Conservation (phyloP, 2,329 filamentous ascomycete species). For the Trichoderma asperellum region DNA sequence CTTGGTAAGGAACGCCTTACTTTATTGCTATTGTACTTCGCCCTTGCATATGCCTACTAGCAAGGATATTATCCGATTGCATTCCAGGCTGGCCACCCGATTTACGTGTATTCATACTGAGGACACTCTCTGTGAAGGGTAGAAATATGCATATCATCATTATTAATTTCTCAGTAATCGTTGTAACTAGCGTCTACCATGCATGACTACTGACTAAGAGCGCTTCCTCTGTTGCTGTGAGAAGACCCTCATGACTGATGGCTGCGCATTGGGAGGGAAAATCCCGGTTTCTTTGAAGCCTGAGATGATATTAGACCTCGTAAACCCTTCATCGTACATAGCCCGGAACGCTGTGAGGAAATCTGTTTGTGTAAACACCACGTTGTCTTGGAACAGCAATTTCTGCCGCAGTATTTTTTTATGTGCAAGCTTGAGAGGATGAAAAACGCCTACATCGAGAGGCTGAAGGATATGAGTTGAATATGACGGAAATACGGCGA, state of each 20-base stretch:
- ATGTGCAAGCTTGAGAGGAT: background rate
- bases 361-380: background rate
- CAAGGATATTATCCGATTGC: background rate
- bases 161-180: background rate
- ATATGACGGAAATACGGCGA: background rate
- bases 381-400: background rate
- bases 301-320: background rate
- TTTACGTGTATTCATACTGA: background rate
- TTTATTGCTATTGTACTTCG: background rate
- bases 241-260: background rate
- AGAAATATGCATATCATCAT: background rate
- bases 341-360: background rate
- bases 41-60: background rate
- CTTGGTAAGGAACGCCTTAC: background rate
- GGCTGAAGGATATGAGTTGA: background rate
- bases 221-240: background rate
- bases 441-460: background rate
- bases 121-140: background rate
- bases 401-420: background rate
- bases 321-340: background rate
- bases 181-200: background rate
- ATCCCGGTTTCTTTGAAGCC: background rate
- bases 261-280: background rate
- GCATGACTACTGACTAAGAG: background rate
- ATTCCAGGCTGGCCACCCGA: slow-evolving; percentile 5